Evolutionary conservation across 2,329 filamentous ascomycete genomes (phyloP).

Genomic region (Clonostachys byssicola): DNA sequence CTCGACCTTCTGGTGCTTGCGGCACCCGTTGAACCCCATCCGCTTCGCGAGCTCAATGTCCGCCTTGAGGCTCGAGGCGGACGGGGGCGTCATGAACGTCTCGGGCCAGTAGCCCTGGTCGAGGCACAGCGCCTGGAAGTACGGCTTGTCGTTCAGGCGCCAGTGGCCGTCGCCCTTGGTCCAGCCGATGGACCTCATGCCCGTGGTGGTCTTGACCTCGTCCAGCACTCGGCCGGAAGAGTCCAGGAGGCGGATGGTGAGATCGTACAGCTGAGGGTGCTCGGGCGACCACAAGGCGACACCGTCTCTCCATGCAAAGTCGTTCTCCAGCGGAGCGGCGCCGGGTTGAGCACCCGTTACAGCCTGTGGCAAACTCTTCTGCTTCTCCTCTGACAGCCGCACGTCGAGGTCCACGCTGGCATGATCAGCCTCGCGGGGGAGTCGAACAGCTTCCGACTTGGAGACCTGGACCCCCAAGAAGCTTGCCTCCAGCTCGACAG

Average conservation of each 20-base stretch:
- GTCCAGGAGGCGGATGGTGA: slow-evolving; percentile 48
- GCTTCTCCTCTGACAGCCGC: slow-evolving; percentile 36
- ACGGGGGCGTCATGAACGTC: slow-evolving; percentile 55
- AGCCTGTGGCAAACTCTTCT: slow-evolving; percentile 27
- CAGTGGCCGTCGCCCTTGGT: slow-evolving; percentile 52
- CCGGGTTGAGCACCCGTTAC: slow-evolving; percentile 11
- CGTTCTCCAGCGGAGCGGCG: slow-evolving; percentile 25
- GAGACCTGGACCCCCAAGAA: slow-evolving; percentile 43
- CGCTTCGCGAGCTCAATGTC: slow-evolving; percentile 54
- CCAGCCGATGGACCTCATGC: slow-evolving; percentile 59
- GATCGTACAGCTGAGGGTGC: slow-evolving; percentile 50
- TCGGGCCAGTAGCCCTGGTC: slow-evolving; percentile 63
- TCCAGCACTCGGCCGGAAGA: slow-evolving; percentile 38
- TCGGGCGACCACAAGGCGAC: slow-evolving; percentile 62
- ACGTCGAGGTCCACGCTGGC: slow-evolving; percentile 42
- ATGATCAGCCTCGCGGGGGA: slow-evolving; percentile 45
- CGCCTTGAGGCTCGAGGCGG: slow-evolving; percentile 32
- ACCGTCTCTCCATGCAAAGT: slow-evolving; percentile 42
- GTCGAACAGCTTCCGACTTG: slow-evolving; percentile 29
- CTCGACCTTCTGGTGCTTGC: slow-evolving; percentile 63
- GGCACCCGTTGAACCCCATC: slow-evolving; percentile 62
- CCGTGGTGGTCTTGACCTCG: slow-evolving; percentile 53
- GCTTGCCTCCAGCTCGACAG: slow-evolving; percentile 48
- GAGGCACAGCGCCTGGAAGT: slow-evolving; percentile 56
- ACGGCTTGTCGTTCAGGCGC: slow-evolving; percentile 51